A percentile compares a stretch with the other conserved stretches of the same genome.
Conservation (phyloP, 83 land plant genomes). For the Picea mariana region DNA sequence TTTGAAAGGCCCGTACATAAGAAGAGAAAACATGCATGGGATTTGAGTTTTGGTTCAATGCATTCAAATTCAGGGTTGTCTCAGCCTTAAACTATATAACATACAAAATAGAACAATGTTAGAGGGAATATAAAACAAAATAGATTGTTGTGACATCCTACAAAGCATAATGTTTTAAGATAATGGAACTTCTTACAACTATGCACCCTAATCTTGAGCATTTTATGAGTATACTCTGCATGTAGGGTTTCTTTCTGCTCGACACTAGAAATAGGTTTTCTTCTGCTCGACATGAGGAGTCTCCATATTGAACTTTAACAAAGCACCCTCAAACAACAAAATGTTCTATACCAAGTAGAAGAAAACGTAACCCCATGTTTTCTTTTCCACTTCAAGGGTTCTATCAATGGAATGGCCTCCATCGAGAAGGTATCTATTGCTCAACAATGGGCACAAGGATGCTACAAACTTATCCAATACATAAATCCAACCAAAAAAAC, state of each 20-base stretch:
- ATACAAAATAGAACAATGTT: not conserved
- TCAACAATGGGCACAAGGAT: too few relatives aligned
- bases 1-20: conserved; percentile 76
- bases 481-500: too few relatives aligned
- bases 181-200: not conserved
- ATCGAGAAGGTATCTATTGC: too few relatives aligned
- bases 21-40: conserved; percentile 89
- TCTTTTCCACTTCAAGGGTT: too few relatives aligned
- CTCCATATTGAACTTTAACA: conserved; percentile 77
- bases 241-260: conserved; percentile 26
- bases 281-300: conserved; percentile 75
- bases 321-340: too few relatives aligned
- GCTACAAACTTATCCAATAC: too few relatives aligned
- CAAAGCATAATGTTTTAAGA: not conserved
- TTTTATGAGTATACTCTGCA: too few relatives aligned
- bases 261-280: too few relatives aligned
- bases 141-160: not conserved
- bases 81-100: conserved; percentile 66
- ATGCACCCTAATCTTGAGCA: conserved; percentile 45
- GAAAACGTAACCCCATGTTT: too few relatives aligned
- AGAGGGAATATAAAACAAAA: not conserved
- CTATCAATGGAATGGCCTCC: too few relatives aligned
- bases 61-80: conserved; percentile 77
- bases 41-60: conserved; percentile 82
- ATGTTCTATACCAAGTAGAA: too few relatives aligned